These are phyloP conservation scores for Zymoseptoria brevis DNA, from an alignment of 2,329 filamentous ascomycete species.

Conservation along the genomic window DNA sequence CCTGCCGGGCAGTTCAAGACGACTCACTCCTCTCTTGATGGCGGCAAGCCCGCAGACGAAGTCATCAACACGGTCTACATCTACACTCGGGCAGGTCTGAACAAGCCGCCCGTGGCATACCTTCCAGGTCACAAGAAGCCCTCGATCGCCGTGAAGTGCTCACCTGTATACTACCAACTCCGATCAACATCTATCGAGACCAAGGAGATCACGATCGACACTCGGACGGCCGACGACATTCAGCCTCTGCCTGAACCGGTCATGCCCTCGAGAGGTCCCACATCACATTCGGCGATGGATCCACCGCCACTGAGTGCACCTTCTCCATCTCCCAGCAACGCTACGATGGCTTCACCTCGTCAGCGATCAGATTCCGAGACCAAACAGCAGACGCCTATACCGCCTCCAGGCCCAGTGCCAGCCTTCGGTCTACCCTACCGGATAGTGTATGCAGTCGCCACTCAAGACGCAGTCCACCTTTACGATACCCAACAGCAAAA, in stretches of 20 bases:
- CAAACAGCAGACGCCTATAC: conserved; percentile 45
- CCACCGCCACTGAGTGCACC: conserved; percentile 61
- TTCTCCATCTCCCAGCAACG: conserved; percentile 41
- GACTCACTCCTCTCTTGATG: conserved; percentile 58
- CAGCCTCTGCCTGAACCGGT: conserved; percentile 76
- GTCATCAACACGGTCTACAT: conserved; percentile 97
- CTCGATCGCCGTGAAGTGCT: conserved; percentile 91
- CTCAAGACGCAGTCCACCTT: conserved; percentile 85
- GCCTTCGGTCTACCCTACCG: conserved; percentile 84
- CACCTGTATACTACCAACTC: conserved; percentile 77
- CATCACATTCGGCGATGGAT: conserved; percentile 66
- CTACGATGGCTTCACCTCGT: conserved; percentile 46
- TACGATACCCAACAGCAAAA: conserved; percentile 97
- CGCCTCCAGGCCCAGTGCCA: conserved; percentile 42
- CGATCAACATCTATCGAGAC: conserved; percentile 60
- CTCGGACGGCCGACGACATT: conserved; percentile 76
- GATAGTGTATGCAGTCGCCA: conserved; percentile 93
- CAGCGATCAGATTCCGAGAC: conserved; percentile 42
- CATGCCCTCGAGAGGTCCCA: conserved; percentile 47
- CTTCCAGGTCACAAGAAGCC: conserved; percentile 97
- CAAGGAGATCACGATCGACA: conserved; percentile 90
- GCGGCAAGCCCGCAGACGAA: conserved; percentile 72
- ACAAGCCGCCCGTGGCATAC: conserved; percentile 91
- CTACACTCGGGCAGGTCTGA: conserved; percentile 91
- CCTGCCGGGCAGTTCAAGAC: conserved; percentile 93